Conservation (phyloP, 257 asterid species). For the Leonotis leonurus region DNA sequence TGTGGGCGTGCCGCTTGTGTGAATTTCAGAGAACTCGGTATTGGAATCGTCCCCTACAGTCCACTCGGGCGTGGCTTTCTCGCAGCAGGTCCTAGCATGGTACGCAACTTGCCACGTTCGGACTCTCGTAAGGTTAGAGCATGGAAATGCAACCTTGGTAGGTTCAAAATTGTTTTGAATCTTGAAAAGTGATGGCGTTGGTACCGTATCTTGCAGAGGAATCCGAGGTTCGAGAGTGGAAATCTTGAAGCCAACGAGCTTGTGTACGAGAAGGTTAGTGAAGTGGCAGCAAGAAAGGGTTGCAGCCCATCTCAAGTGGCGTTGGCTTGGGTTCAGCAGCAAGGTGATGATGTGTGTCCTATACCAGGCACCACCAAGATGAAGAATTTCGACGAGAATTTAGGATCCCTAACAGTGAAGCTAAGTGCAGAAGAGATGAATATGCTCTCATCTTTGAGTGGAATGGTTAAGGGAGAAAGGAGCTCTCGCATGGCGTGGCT, state of each 20-base stretch:
- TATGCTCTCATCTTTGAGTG: constrained; percentile 18
- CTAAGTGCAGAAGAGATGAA: constrained; percentile 20
- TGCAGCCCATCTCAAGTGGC: constrained; percentile 39
- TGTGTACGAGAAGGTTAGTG: constrained; percentile 19
- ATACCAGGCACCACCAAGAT: constrained; percentile 38
- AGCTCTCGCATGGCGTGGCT: neutral
- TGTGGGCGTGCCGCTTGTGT: neutral
- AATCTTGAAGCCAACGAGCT: constrained; percentile 28
- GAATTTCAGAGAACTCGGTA: constrained; percentile 33
- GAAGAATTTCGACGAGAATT: constrained; percentile 26
- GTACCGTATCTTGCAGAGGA: too few relatives aligned
- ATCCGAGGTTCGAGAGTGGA: constrained; percentile 31
- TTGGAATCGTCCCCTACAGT: constrained; percentile 32
- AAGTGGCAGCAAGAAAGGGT: constrained; percentile 26
- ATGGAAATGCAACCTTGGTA: too few relatives aligned
- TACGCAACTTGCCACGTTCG: constrained; percentile 4
- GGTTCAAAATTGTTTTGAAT: too few relatives aligned
- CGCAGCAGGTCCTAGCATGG: constrained; percentile 18
- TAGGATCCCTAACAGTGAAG: constrained; percentile 19
- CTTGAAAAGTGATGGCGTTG: too few relatives aligned
- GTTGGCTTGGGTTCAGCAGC: constrained; percentile 40
- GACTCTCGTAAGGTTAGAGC: constrained; percentile 24
- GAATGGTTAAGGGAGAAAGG: constrained; percentile 14
- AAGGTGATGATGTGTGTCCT: constrained; percentile 33
- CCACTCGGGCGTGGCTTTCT: constrained; percentile 34